These are phyloP conservation scores for Microstegium vimineum DNA, from an alignment of 176 grass and related monocot genomes.

Conservation along the genomic window DNA sequence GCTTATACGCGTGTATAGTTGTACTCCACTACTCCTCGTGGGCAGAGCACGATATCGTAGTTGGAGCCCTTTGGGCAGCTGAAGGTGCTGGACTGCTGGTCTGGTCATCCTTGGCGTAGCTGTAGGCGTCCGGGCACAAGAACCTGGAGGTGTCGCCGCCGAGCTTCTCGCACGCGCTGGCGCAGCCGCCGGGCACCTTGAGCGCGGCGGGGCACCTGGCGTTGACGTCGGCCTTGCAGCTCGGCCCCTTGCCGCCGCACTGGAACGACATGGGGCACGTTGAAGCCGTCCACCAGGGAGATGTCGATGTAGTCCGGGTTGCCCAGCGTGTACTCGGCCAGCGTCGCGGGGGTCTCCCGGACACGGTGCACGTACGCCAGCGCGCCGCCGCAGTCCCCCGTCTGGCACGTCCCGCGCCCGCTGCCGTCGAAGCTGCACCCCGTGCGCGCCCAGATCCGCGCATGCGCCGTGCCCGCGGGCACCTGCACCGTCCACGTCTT, in stretches of 20 bases:
- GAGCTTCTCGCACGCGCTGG: conserved; percentile 17
- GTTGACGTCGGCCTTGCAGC: not conserved
- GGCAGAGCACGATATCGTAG: conserved; percentile 41
- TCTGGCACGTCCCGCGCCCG: conserved; percentile 39
- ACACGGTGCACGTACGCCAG: conserved; percentile 44
- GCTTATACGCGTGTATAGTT: too few species aligned
- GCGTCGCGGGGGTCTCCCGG: conserved; percentile 45
- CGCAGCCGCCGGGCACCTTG: conserved; percentile 30
- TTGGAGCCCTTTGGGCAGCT: not conserved
- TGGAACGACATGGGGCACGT: conserved; percentile 49
- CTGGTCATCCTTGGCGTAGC: not conserved
- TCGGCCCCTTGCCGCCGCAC: not conserved
- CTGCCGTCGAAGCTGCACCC: conserved; percentile 50
- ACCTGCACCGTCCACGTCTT: conserved; percentile 36
- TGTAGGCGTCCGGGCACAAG: conserved; percentile 41
- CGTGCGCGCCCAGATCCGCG: conserved; percentile 53
- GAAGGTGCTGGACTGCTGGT: not conserved
- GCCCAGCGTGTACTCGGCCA: conserved; percentile 52
- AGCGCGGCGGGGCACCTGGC: conserved; percentile 29
- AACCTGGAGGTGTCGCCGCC: not conserved
- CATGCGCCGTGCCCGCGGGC: conserved; percentile 2
- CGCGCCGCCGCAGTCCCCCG: conserved; percentile 43
- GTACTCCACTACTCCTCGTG: too few species aligned
- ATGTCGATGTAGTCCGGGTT: conserved; percentile 24
- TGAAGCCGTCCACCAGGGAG: conserved; percentile 42